Evolutionary conservation across 192 early-diverging fungal genomes (phyloP).

Genomic region (Gaertneriomyces sp.): DNA sequence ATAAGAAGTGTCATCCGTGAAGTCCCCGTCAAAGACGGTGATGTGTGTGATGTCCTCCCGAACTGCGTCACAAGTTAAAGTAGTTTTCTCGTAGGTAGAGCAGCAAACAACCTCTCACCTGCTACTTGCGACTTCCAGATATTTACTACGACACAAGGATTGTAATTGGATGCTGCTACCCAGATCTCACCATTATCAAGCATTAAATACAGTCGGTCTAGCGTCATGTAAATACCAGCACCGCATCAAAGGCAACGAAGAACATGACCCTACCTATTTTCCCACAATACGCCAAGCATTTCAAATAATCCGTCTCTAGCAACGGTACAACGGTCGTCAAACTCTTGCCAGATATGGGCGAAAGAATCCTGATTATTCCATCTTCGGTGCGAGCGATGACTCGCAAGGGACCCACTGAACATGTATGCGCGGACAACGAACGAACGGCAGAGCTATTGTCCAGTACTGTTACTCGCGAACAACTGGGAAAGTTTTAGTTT

Average conservation of each 20-base stretch:
- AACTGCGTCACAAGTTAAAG: not conserved
- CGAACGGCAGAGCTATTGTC: no score
- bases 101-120: constrained; percentile 6
- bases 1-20: constrained; percentile 7
- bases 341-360: constrained; percentile 41
- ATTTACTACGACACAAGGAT: constrained; percentile 51
- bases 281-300: constrained; percentile 34
- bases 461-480: no score
- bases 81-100: not conserved
- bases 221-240: not conserved
- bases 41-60: constrained; percentile 41
- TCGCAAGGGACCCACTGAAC: constrained; percentile 14
- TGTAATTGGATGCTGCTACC: constrained; percentile 38
- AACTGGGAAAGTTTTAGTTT: no score
- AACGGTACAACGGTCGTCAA: constrained; percentile 50
- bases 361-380: constrained; percentile 45
- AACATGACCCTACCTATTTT: constrained; percentile 32
- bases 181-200: constrained; percentile 49
- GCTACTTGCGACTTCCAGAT: constrained; percentile 37
- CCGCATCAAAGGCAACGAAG: not conserved
- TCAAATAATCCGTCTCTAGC: constrained; percentile 45
- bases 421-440: not conserved
- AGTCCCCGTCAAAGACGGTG: constrained; percentile 36
- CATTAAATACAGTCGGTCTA: constrained; percentile 49
- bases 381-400: constrained; percentile 44